Evolutionary conservation across 2,329 filamentous ascomycete genomes (phyloP).

Genomic region (Colletotrichum chrysophilum): DNA sequence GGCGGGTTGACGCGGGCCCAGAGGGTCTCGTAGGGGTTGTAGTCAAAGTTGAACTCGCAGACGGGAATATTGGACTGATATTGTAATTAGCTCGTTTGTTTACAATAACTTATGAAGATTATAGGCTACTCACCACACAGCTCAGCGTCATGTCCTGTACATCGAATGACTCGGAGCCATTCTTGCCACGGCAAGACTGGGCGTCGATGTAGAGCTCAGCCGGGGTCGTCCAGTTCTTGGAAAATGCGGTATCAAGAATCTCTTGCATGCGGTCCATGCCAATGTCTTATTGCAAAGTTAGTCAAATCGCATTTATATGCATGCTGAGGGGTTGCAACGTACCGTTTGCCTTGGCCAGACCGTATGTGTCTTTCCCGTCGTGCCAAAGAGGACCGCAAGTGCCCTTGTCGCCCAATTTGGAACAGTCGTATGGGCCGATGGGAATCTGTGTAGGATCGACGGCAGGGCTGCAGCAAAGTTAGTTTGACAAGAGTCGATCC

Average conservation of each 20-base stretch:
- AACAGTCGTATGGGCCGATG: neutral
- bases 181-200: neutral
- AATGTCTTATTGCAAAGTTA: neutral
- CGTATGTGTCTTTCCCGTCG: constrained; percentile 4
- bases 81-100: neutral
- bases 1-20: neutral
- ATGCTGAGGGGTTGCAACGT: neutral
- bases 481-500: neutral
- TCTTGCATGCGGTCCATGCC: neutral
- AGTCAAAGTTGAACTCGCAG: constrained; percentile 9
- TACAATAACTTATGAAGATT: fast-evolving
- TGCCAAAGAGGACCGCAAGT: constrained; percentile 11
- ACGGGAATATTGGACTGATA: neutral
- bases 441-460: neutral
- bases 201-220: neutral
- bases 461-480: neutral
- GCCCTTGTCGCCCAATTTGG: neutral
- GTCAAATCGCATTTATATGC: too few species aligned
- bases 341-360: neutral
- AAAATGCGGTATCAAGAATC: neutral
- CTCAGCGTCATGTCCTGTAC: neutral
- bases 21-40: neutral
- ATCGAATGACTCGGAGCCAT: neutral
- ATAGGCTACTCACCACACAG: neutral
- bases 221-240: constrained; percentile 9